These are phyloP conservation scores for Stemphylium vesicarium DNA, from an alignment of 2,329 filamentous ascomycete genomes.

Conservation along the genomic window DNA sequence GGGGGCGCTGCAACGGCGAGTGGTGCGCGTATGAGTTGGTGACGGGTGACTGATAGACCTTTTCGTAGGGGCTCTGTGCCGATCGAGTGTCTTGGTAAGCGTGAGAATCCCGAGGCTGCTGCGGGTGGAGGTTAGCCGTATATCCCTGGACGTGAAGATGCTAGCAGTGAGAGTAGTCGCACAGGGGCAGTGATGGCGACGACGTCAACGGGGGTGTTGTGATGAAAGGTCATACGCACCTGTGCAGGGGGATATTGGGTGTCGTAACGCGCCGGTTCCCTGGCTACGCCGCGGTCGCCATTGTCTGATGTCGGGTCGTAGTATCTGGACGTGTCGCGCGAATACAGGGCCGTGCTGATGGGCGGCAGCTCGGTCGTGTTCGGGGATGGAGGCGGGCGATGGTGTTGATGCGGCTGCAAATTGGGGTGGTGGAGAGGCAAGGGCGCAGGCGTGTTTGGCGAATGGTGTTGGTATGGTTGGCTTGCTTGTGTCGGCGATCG, in stretches of 20 bases:
- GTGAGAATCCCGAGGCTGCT: slow-evolving; percentile 45
- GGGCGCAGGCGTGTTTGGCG: slow-evolving; percentile 43
- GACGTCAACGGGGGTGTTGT: neutral
- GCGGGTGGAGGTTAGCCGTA: slow-evolving; percentile 30
- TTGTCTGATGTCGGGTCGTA: slow-evolving; percentile 59
- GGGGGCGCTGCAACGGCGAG: slow-evolving; percentile 48
- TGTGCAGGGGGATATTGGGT: slow-evolving; percentile 39
- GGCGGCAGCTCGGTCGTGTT: slow-evolving; percentile 49
- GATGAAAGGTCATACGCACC: slow-evolving; percentile 29
- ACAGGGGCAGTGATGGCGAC: neutral
- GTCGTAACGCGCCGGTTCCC: slow-evolving; percentile 43
- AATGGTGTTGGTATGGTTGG: slow-evolving; percentile 46
- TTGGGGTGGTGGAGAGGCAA: slow-evolving; percentile 32
- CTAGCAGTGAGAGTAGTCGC: neutral
- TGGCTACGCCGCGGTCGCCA: slow-evolving; percentile 43
- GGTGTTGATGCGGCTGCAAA: slow-evolving; percentile 39
- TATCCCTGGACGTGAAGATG: slow-evolving; percentile 8
- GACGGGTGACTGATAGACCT: slow-evolving; percentile 48
- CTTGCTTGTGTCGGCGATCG: slow-evolving; percentile 47
- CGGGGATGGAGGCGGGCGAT: slow-evolving; percentile 34
- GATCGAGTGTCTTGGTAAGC: slow-evolving; percentile 42
- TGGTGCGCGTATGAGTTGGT: slow-evolving; percentile 42
- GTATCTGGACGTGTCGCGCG: slow-evolving; percentile 54
- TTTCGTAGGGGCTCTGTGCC: slow-evolving; percentile 45
- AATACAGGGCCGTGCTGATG: slow-evolving; percentile 48